Evolutionary conservation across 306 rosid species (phyloP), one percentile per base, ranked within the genome.

Genomic region (Cucurbita maxima): DNA sequence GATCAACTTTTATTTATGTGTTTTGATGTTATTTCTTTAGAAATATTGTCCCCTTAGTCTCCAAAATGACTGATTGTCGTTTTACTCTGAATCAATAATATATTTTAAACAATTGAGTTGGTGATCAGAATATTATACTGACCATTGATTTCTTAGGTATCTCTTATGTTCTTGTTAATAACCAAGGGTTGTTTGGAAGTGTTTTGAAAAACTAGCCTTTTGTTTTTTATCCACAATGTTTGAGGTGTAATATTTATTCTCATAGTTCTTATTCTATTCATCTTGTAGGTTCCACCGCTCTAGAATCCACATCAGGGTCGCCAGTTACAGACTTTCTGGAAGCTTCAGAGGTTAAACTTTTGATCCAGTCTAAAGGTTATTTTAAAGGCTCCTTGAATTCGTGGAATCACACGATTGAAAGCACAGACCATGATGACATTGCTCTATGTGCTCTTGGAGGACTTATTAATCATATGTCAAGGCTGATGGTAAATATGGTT

Each of bases 391-490:
- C 92, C 15, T 81, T 88, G 56, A 80, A 79, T 85, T 83, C 86
- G 72, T 84, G 87, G 84, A 84, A 85, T 80, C 82, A 84, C 25
- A 85, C 77, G 34, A 78, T 84, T 68, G 83, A 79, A 75, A 75
- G 80, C 62, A 83, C 75, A 83, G 71, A 37, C 69, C 87, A 89
- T 72, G 83, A 62, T 70, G 96, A 94, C 68, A 70, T 77, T 59
- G 68, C 86, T 62, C 73, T 86, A 74, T 84, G 89, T 80, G 96
- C 95, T 47, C 92, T 94, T 61, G 91, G 91, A 51, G 94, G 88
- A 74, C 84, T 94, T 81, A 85, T 87, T 76, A 77, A 78, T 87
- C 97, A 90, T 82, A 88, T 94, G 18, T 84, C 89, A 66, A 87
- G 97, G 77, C 73, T 90, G 87, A 90, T 89, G 98, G 98, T 94